Base-by-base conservation (phyloP, 352 stramenopile species). In the Phytopythium ostracodes region DNA sequence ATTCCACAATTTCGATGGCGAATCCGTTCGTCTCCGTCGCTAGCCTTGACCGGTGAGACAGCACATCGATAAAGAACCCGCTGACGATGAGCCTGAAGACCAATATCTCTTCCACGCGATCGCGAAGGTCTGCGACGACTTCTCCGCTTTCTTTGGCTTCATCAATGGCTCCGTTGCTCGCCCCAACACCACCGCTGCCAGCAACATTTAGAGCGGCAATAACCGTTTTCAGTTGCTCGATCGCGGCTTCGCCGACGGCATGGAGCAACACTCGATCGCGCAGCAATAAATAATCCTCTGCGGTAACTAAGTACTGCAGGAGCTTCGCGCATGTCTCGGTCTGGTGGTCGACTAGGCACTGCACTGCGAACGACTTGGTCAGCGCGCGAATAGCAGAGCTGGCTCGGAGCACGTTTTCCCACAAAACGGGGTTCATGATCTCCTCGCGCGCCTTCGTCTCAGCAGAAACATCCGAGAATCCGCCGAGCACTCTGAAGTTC, bases 191-290 rank as follows among this genome's bases (percentile, higher is more conserved):
- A 49, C 35, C 66, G 57, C 68, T 84, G 15, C 42, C 42, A 47
- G 17, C 18, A 47, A 8, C 42, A 24, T 47, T 18, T 25, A 47
- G 12, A 47, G 47, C 72, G 15, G 65, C 64, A 15, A 76, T 60
- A 63, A 54, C 66, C 18, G 56, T 22, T 54, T 78, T 81, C 36
- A 84, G 68, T 56, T 85, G 77, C 17, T 88, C 73, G 7, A 91
- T 58, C 38, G 85, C 59, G 15, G 89, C 69, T 62, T 91, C 80
- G 10, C 70, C 72, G 8, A 93, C 60, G n/a, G 80, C 71, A 70
- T 93, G 79, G 22, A 93, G 71, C n/a, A 92, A 81, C 10, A 89
- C 75, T 51, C 81, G 77, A 65, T 93, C 82, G 24, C 80, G 82
- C 15, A 89, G 67, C 36, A 93, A 56, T n/a, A 77, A 54, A 33